Evolutionary conservation across 805 yeast genomes (phyloP), one percentile per base, ranked within the genome.

Genomic region (Kodamaea leandrae): DNA sequence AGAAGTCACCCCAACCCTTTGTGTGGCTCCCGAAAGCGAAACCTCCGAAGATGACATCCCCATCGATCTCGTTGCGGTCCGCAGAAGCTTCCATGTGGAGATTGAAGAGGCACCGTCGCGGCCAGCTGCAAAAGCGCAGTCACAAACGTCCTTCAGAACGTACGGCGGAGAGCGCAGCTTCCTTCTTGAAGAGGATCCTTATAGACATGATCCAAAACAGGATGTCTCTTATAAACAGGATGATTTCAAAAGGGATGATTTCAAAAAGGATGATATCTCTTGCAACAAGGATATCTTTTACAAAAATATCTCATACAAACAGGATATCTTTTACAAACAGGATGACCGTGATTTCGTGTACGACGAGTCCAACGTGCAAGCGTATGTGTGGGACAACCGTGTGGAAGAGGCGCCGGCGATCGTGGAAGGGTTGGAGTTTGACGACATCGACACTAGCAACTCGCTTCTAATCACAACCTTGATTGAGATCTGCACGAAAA

Each of bases 121-220:
- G 9, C n/a, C n/a, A 10, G 28, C 28, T 7, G 20, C 30, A 14
- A 25, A 10, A 10, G 4, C n/a, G n/a, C 14, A 27, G 5, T 4
- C 32, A 16, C 5, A 5, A 4, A 13, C 21, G 10, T 30, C 33
- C 13, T 15, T 12, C 27, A 29, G 36, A 40, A 47, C 47, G 9
- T 55, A 55, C 32, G 53, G 56, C 8, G 46, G 44, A 4, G 48
- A 45, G 12, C 38, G 60, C 36, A 52, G 54, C 32, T 49, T 27
- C 25, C 40, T 55, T 23, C 21, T 48, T 14, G 47, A 47, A n/a
- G n/a, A n/a, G n/a, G n/a, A n/a, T n/a, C n/a, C n/a, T n/a, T n/a
- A n/a, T n/a, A n/a, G n/a, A n/a, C n/a, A n/a, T n/a, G n/a, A n/a
- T n/a, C n/a, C n/a, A n/a, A n/a, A n/a, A n/a, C n/a, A n/a, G n/a